Percentiles rank a stretch among this genome's conserved stretches.
Conservation (phyloP, 768 basidiomycete species). For the Strobilomyces dryophilus region DNA sequence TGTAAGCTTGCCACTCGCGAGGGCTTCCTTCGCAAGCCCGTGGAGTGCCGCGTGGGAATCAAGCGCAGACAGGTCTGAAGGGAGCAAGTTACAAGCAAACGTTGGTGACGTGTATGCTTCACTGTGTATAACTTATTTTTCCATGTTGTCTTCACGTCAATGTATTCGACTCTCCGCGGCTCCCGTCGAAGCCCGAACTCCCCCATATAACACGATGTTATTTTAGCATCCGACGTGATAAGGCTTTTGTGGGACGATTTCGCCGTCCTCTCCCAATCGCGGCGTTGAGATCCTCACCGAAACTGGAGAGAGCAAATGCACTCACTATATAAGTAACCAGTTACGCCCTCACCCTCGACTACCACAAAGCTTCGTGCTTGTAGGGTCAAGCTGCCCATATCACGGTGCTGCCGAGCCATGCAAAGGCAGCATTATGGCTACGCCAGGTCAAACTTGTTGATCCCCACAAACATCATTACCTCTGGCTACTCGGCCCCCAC, state of each 20-base stretch:
- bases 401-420: conserved; percentile 8
- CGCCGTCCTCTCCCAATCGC: conserved; percentile 2
- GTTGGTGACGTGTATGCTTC: background rate
- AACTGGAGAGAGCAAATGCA: background rate
- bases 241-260: background rate
- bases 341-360: background rate
- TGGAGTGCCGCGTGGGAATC: conserved; percentile 68
- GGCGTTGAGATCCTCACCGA: conserved; percentile 1
- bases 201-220: conserved; percentile 4
- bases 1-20: conserved; percentile 67
- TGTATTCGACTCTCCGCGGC: background rate
- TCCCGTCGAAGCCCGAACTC: background rate
- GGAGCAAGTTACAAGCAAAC: background rate
- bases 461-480: conserved; percentile 4
- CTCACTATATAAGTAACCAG: conserved; percentile 9
- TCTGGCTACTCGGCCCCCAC: conserved; percentile 1
- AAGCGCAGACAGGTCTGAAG: conserved; percentile 47
- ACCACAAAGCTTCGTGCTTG: conserved; percentile 14
- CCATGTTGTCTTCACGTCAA: background rate
- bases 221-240: conserved; percentile 13
- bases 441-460: conserved; percentile 4
- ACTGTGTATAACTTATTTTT: background rate
- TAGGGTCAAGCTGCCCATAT: background rate
- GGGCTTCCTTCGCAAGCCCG: conserved; percentile 85
- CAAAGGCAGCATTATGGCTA: conserved; percentile 15